Evolutionary conservation across 805 yeast species (phyloP), one percentile per base, ranked within the genome.

Genomic region (Saturnispora serradocipensis): DNA sequence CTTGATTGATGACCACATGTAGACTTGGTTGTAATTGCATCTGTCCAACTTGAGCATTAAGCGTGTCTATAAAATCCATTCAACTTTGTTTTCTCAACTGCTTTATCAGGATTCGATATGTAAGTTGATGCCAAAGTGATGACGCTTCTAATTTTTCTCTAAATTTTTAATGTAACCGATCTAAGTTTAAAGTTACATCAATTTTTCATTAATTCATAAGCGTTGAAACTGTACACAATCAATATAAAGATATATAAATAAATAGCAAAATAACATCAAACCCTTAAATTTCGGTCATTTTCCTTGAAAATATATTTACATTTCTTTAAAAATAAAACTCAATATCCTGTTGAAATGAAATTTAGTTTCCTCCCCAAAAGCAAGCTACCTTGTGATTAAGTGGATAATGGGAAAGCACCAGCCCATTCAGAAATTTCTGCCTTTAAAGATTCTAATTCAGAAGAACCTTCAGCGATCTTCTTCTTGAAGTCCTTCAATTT

Each of bases 401-500:
- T 80, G 58, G 84, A 74, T 59, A 80, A 70, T 65, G 95, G 93
- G 77, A 77, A 86, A 63, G 78, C 81, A 66, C 89, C 91, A 59
- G 96, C 96, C 99, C 99, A 93, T 57, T 75, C 76, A 63, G 82
- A 75, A 60, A 93, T 82, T 74, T 93, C 97, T 50, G 74, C 70
- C 73, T 87, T 88, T 63, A 86, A 74, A 44, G 72, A 71, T 54
- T 72, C 69, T 61, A 90, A 76, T 66, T 82, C 86, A 51, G 80
- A 86, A 56, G 84, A 79, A 58, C 87, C 88, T 56, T 78, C 77
- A 62, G 80, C 77, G 58, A 88, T 81, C 67, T 80, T 80, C 61
- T 83, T 82, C 78, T 91, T 93, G 82, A 89, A 93, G 72, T 93
- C 98, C 78, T 88, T 91, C 69, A 93, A 82, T 74, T 83, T 89